Base-by-base conservation (phyloP, 2,329 filamentous ascomycete genomes). In the Westerdykella ornata region DNA sequence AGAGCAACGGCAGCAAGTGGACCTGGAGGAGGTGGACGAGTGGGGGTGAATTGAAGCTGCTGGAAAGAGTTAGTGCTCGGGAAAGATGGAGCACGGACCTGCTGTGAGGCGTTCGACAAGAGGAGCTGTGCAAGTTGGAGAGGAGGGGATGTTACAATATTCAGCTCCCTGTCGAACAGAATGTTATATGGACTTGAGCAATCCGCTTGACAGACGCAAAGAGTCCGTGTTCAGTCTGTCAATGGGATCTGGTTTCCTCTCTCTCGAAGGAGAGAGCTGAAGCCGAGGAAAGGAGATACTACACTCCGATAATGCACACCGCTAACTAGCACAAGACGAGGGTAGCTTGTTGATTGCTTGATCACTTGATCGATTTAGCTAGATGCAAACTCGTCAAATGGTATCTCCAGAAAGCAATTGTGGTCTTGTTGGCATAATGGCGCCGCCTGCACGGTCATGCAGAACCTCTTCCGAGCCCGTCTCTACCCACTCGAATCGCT, bases 291-390 rank as follows among this genome's bases (percentile, higher is more conserved):
- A 11, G 16, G 12, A 17, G 14, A 14, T 20, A 8, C 31, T 11
- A 26, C 3, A 7, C 8, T 9, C 22, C 22, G 22, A 26, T 26
- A 26, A 26, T 26, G 22, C 22, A 26, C 22, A 26, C 22, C 22
- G 22, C 22, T 9, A 26, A 26, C 22, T 26, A 26, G 22, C 22
- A 26, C 20, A 22, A 22, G n/a, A 22, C 22, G 22, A 3, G 22
- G 22, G 8, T 8, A 26, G 12, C n/a, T n/a, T n/a, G n/a, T n/a
- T n/a, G n/a, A n/a, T n/a, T n/a, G 22, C 8, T 31, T 38, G 30
- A 43, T 53, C 48, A 55, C 43, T 48, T 56, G 50, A 54, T 50
- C 39, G 41, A 46, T 52, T 7, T 26, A 42, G 45, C 42, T 54
- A 49, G 40, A 22, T 29, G 15, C 18, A 36, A 41, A 43, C 44